These are phyloP conservation scores for Claviceps spartinae DNA, from an alignment of 2,329 filamentous ascomycete genomes.

Conservation along the genomic window DNA sequence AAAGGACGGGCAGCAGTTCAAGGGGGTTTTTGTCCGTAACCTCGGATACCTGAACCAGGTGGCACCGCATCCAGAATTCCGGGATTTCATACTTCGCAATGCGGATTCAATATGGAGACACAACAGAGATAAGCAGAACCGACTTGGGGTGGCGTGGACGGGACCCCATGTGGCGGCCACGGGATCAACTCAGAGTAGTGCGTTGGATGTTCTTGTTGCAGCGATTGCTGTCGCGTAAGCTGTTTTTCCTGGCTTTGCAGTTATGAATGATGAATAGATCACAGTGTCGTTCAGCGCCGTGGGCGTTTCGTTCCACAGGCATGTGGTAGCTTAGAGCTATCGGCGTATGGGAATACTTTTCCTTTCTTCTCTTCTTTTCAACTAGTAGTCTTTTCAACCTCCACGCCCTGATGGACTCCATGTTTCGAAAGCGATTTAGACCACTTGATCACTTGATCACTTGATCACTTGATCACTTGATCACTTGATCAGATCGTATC, in stretches of 20 bases:
- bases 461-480: neutral
- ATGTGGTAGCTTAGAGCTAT: neutral
- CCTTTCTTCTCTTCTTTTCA: neutral
- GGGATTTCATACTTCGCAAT: constrained; percentile 43
- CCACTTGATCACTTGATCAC: neutral
- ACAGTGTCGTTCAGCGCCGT: neutral
- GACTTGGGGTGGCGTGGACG: constrained; percentile 51
- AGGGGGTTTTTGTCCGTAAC: constrained; percentile 57
- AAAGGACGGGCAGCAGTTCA: constrained; percentile 50
- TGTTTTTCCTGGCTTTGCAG: neutral
- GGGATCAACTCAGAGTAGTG: constrained; percentile 49
- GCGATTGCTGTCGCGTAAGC: constrained; percentile 29
- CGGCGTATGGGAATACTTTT: neutral
- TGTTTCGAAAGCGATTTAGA: neutral
- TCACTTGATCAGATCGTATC: neutral
- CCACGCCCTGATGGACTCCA: neutral
- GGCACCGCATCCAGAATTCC: constrained; percentile 35
- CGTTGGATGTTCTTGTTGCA: constrained; percentile 53
- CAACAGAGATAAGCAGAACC: constrained; percentile 34
- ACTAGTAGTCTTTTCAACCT: neutral
- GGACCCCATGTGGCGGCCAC: constrained; percentile 40
- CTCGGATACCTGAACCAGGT: constrained; percentile 42
- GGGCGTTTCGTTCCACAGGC: too few species aligned
- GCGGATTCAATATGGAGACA: constrained; percentile 53
- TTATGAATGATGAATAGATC: too few species aligned